These are phyloP conservation scores for Lichtheimia ornata DNA, from an alignment of 371 early-diverging fungal species.

Conservation along the genomic window DNA sequence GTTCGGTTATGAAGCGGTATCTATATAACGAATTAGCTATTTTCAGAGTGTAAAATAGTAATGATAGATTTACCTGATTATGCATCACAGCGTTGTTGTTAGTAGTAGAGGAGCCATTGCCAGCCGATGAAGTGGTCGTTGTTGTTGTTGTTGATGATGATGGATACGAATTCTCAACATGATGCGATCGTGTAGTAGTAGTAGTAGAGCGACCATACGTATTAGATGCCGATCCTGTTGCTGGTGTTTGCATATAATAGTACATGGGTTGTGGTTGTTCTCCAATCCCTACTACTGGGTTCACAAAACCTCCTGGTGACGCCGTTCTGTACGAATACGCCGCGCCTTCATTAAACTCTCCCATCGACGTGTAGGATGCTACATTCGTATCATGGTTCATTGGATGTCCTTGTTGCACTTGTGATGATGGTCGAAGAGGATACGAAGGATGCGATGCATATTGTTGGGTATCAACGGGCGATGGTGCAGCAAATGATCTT, in stretches of 20 bases:
- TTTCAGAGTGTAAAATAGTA: background rate
- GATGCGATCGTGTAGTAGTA: background rate
- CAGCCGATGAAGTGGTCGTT: conserved; percentile 2
- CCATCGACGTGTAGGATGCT: conserved; percentile 3
- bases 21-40: too few relatives aligned
- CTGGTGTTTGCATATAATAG: conserved; percentile 10
- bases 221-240: conserved; percentile 8
- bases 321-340: too few relatives aligned
- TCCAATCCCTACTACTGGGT: too few relatives aligned
- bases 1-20: too few relatives aligned
- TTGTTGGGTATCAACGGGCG: conserved; percentile 8
- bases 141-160: conserved; percentile 2
- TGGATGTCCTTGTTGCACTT: background rate
- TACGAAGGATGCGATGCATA: conserved; percentile 1
- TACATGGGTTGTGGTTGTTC: background rate
- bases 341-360: too few relatives aligned
- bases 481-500: background rate
- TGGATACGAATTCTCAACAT: background rate
- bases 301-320: too few relatives aligned
- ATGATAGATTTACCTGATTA: background rate
- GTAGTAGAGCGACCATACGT: background rate
- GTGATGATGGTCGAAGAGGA: background rate
- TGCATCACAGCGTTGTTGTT: background rate
- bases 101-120: background rate
- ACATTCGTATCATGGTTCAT: conserved; percentile 12